Percentiles rank a stretch among this genome's conserved stretches.
Evolutionary conservation across 2,329 filamentous ascomycete species (phyloP).

Genomic region (Colletotrichum sp.): DNA sequence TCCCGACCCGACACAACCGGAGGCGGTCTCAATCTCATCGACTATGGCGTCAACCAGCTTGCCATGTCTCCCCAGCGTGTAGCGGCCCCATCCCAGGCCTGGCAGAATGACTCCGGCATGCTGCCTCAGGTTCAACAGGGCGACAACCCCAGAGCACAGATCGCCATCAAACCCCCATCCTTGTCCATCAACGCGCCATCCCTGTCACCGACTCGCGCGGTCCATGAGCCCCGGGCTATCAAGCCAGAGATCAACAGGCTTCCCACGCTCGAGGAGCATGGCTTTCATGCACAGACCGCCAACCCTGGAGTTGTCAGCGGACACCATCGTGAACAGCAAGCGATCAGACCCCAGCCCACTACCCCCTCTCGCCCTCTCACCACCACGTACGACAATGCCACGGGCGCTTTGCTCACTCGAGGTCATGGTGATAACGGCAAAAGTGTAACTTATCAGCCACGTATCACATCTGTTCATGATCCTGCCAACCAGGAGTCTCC

Average conservation of each 20-base stretch:
- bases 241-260: neutral
- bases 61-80: neutral
- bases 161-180: neutral
- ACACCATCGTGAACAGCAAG: neutral
- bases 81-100: neutral
- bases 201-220: neutral
- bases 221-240: neutral
- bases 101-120: neutral
- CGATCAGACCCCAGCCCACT: neutral
- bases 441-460: neutral
- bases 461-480: neutral
- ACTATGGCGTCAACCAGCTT: neutral
- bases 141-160: neutral
- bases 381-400: neutral
- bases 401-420: neutral
- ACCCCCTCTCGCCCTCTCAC: neutral
- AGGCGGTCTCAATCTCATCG: neutral
- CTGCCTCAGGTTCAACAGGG: neutral
- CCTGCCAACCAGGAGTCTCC: neutral
- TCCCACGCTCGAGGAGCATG: neutral
- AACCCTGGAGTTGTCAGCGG: neutral
- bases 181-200: neutral
- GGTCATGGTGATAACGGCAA: neutral
- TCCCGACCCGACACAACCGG: neutral
- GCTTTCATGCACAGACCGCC: neutral